phyloP scores from a whole-genome alignment of 805 yeast species.

The Candida maltosa region DNA sequence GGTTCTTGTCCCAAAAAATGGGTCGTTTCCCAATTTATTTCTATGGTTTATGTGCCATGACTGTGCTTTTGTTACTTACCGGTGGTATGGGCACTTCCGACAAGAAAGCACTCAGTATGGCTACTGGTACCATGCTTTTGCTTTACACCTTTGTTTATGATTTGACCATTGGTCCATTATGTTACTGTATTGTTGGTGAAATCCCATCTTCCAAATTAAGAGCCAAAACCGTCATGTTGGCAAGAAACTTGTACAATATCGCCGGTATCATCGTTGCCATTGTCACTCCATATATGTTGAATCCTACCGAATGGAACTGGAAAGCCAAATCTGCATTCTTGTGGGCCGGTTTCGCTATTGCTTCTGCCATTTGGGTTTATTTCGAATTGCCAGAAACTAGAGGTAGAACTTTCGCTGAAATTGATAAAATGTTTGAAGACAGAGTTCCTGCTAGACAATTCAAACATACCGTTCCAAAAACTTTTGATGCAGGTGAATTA shows the following conservation, averaged over 20 bases:
- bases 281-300: slow-evolving; percentile 40
- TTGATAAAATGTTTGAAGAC: slow-evolving; percentile 51
- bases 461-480: slow-evolving; percentile 34
- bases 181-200: slow-evolving; percentile 39
- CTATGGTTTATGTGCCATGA: slow-evolving; percentile 33
- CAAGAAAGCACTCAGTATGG: slow-evolving; percentile 35
- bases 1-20: slow-evolving; percentile 37
- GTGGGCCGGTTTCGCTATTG: slow-evolving; percentile 35
- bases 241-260: slow-evolving; percentile 37
- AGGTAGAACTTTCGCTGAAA: slow-evolving; percentile 56
- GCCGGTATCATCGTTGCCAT: slow-evolving; percentile 30
- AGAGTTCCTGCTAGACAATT: slow-evolving; percentile 43
- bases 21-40: slow-evolving; percentile 42
- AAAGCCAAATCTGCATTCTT: slow-evolving; percentile 43
- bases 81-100: slow-evolving; percentile 38
- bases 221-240: slow-evolving; percentile 34
- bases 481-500: slow-evolving; percentile 35
- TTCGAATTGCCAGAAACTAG: slow-evolving; percentile 60
- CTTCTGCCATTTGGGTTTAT: slow-evolving; percentile 39
- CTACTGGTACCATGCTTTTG: slow-evolving; percentile 44
- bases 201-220: slow-evolving; percentile 33
- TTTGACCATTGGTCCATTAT: slow-evolving; percentile 36
- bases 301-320: slow-evolving; percentile 45
- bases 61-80: slow-evolving; percentile 34
- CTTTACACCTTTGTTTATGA: slow-evolving; percentile 46